Percentiles rank a stretch among this genome's conserved stretches.
Conservation (phyloP, 768 basidiomycete species). For the Suillus subluteus region DNA sequence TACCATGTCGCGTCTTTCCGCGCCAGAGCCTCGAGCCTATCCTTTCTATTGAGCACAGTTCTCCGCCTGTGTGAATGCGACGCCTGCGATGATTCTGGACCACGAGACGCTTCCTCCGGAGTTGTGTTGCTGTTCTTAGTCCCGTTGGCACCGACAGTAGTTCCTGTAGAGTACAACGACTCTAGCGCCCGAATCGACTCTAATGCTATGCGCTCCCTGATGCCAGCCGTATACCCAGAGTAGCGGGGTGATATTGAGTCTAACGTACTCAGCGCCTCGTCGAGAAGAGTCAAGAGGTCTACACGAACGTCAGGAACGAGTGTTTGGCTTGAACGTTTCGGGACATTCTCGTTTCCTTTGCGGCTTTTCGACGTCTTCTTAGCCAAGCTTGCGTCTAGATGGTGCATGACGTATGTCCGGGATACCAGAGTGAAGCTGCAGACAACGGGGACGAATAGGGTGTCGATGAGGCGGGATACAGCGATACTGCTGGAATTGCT, state of each 20-base stretch:
- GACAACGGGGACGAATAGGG: slow-evolving; percentile 25
- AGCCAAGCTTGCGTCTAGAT: background rate
- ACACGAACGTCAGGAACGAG: slow-evolving; percentile 22
- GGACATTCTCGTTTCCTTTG: slow-evolving; percentile 8
- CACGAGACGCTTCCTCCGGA: background rate
- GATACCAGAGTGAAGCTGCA: slow-evolving; percentile 9
- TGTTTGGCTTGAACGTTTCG: background rate
- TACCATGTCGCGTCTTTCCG: slow-evolving; percentile 32
- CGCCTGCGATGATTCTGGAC: background rate
- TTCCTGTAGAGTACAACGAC: slow-evolving; percentile 17
- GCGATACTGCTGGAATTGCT: slow-evolving; percentile 15
- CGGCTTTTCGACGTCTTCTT: background rate
- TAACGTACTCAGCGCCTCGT: slow-evolving; percentile 22
- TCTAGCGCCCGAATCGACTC: slow-evolving; percentile 33
- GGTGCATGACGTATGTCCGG: background rate
- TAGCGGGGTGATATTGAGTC: slow-evolving; percentile 16
- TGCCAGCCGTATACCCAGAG: background rate
- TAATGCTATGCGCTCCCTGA: slow-evolving; percentile 30
- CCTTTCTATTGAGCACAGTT: slow-evolving; percentile 19
- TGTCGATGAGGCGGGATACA: slow-evolving; percentile 23
- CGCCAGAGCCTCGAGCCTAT: slow-evolving; percentile 28
- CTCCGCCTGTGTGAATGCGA: slow-evolving; percentile 5
- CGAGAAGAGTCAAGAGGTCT: slow-evolving; percentile 29
- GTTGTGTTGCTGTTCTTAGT: slow-evolving; percentile 5
- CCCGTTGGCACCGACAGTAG: background rate